Conservation (phyloP, 768 basidiomycete genomes). For the Gyrodon lividus region DNA sequence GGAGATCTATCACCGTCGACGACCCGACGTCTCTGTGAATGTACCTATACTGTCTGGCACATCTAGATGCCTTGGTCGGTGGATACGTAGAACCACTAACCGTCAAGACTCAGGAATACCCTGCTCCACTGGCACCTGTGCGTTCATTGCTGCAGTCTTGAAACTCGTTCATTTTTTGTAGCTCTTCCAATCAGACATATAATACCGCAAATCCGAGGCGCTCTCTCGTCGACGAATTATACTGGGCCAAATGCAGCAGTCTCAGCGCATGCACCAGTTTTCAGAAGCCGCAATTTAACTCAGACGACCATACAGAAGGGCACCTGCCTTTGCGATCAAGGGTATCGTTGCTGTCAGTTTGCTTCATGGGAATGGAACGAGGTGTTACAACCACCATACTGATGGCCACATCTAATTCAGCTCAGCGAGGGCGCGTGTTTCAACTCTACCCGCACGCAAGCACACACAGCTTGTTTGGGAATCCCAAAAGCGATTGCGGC, state of each 20-base stretch:
- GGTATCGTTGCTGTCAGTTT: slow-evolving; percentile 20
- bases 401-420: slow-evolving; percentile 23
- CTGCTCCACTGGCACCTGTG: slow-evolving; percentile 1
- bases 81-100: background rate
- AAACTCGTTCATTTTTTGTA: background rate
- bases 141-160: slow-evolving; percentile 7
- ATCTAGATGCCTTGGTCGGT: background rate
- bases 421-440: slow-evolving; percentile 24
- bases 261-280: slow-evolving; percentile 4
- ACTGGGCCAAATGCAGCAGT: slow-evolving; percentile 10
- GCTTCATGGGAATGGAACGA: slow-evolving; percentile 32
- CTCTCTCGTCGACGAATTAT: slow-evolving; percentile 11
- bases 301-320: slow-evolving; percentile 21
- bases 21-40: no score
- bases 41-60: no score
- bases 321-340: slow-evolving; percentile 24
- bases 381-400: slow-evolving; percentile 17
- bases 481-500: slow-evolving; percentile 15
- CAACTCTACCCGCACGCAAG: slow-evolving; percentile 14
- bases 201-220: slow-evolving; percentile 14
- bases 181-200: slow-evolving; percentile 7
- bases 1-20: no score
- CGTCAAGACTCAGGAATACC: background rate
- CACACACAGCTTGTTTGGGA: slow-evolving; percentile 18
- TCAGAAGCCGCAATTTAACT: slow-evolving; percentile 20